A percentile compares a stretch with the other conserved stretches of the same genome.
Evolutionary conservation across 192 early-diverging fungal species (phyloP).

Genomic region (Entophlyctis luteolus): DNA sequence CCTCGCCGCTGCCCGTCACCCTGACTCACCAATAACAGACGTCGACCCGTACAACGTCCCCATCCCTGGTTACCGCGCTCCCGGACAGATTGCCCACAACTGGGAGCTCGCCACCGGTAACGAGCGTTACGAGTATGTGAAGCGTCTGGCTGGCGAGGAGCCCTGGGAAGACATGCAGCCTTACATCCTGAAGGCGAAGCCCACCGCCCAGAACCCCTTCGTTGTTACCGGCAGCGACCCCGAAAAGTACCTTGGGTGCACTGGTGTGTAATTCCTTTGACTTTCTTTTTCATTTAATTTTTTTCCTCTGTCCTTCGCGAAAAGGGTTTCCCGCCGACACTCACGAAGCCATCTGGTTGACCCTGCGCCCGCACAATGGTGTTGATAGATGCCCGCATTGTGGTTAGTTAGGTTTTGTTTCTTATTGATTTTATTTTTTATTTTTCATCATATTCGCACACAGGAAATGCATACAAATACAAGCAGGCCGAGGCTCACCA

Average conservation of each 20-base stretch:
- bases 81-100: slow-evolving; percentile 65
- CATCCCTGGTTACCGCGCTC: slow-evolving; percentile 61
- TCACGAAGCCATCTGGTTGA: slow-evolving; percentile 89
- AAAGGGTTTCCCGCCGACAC: slow-evolving; percentile 89
- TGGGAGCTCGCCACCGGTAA: slow-evolving; percentile 85
- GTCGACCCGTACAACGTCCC: slow-evolving; percentile 19
- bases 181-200: slow-evolving; percentile 65
- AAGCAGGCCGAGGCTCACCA: slow-evolving; percentile 25
- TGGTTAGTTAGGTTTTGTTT: slow-evolving; percentile 47
- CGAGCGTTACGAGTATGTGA: slow-evolving; percentile 85
- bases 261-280: slow-evolving; percentile 53
- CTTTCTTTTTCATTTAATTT: not conserved
- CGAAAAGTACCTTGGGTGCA: slow-evolving; percentile 87
- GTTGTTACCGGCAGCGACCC: slow-evolving; percentile 77
- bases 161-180: slow-evolving; percentile 82
- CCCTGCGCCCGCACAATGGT: slow-evolving; percentile 72
- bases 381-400: slow-evolving; percentile 95
- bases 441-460: not conserved
- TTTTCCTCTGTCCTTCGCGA: not conserved
- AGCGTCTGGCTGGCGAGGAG: slow-evolving; percentile 78
- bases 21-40: no score
- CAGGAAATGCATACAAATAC: slow-evolving; percentile 32
- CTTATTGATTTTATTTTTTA: not conserved
- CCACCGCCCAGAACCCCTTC: slow-evolving; percentile 81
- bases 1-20: no score